These are phyloP conservation scores for Blastomyces percursus DNA, from an alignment of 2,329 filamentous ascomycete species.

Conservation along the genomic window DNA sequence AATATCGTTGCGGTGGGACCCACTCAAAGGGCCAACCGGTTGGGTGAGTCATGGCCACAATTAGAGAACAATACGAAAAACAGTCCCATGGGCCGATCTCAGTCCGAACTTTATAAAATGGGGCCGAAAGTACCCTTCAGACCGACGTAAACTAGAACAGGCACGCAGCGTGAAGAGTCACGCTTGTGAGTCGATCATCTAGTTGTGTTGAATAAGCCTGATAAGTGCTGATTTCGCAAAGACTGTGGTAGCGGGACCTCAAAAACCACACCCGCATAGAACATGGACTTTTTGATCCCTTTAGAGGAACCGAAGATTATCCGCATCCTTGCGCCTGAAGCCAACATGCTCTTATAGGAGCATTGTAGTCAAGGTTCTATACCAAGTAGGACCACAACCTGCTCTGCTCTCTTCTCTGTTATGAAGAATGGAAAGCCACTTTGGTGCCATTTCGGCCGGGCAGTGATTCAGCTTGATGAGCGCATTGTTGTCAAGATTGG, in stretches of 20 bases:
- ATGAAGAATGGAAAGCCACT: neutral
- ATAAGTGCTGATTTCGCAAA: neutral
- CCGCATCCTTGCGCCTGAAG: neutral
- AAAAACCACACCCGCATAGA: neutral
- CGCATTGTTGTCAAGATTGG: constrained; percentile 11
- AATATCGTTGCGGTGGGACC: too few species aligned
- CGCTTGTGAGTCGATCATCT: too few species aligned
- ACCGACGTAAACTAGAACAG: neutral
- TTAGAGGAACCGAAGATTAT: neutral
- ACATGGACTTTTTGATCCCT: neutral
- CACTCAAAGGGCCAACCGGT: too few species aligned
- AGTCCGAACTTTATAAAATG: neutral
- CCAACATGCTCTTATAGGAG: neutral
- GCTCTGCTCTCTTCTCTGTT: neutral
- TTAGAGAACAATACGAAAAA: too few species aligned
- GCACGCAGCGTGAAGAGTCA: neutral
- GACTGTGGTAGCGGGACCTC: neutral
- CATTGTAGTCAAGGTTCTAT: neutral
- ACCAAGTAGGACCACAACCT: neutral
- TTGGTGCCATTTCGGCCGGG: constrained; percentile 9
- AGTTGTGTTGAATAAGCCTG: neutral
- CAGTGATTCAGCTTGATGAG: constrained; percentile 8
- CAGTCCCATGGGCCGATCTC: neutral
- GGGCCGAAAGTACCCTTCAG: neutral
- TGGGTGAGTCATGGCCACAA: too few species aligned